Evolutionary conservation across 208 protist species (phyloP), one percentile per base, ranked within the genome.

Genomic region (Borovskyia barvae): DNA sequence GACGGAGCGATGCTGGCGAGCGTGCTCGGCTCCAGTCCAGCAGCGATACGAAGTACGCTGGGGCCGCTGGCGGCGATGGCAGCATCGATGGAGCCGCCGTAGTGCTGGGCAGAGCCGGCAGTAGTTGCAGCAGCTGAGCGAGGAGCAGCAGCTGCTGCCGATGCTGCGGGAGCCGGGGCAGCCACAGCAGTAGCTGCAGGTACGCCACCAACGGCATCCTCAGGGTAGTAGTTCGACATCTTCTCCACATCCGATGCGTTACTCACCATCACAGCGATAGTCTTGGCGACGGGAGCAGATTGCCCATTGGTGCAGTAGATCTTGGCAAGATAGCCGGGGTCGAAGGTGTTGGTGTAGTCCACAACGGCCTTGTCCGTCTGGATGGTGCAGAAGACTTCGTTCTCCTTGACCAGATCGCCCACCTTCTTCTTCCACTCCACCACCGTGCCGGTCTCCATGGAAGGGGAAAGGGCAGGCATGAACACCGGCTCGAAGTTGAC

Each of bases 351-450:
- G 42, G 98, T 97, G 70, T 97, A 98, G 73, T 98, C 97, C 60
- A 98, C 90, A 0, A 97, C 95, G 12, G 97, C 97, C 86, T 99
- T 99, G 81, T 99, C 97, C 3, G 97, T 99, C 83, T 99, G 95
- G 28, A 98, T 83, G 22, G 92, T 84, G 64, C 81, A 91, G 67
- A 98, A 80, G 24, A 97, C 79, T n/a, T 98, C 96, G 37, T 92
- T 95, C 49, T 92, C 79, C 39, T 90, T 86, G 36, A 99, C 82
- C 5, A 85, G 35, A 19, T 98, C 94, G 28, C 97, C 97, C 20
- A 92, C 76, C 60, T 94, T 94, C 66, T 92, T 92, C 74, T 90
- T 93, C 92, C 92, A 97, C 59, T 93, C 79, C 3, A 88, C 85
- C 47, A 97, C 78, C 2, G 67, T 83, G 41, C 92, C 92, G 1